phyloP scores from a whole-genome alignment of 257 asterid genomes.

The Nicotiana knightiana region DNA sequence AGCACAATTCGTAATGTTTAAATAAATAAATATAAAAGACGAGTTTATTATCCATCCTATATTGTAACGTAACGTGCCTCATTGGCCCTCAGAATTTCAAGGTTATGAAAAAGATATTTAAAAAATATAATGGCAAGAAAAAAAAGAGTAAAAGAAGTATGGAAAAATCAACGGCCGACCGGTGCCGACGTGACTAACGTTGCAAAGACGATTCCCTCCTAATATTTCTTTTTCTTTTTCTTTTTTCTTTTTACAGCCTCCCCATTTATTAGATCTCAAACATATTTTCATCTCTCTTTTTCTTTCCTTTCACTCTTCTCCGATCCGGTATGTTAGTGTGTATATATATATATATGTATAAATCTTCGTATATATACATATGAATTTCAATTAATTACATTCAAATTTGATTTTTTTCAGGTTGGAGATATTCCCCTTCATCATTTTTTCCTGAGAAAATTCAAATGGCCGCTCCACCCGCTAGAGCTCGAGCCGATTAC shows the following conservation, averaged over 20 bases:
- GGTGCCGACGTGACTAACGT: slow-evolving; percentile 25
- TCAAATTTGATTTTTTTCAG: slow-evolving; percentile 9
- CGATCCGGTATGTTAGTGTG: slow-evolving; percentile 42
- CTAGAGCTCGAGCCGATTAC: slow-evolving; percentile 74
- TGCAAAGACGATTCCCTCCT: slow-evolving; percentile 38
- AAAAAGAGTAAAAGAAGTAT: background rate
- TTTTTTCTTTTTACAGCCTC: slow-evolving; percentile 27
- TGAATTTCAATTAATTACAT: slow-evolving; percentile 1
- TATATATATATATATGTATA: background rate
- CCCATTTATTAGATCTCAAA: slow-evolving; percentile 39
- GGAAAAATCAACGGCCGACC: slow-evolving; percentile 31
- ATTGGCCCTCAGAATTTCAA: background rate
- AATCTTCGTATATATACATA: slow-evolving; percentile 7
- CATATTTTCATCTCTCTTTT: background rate
- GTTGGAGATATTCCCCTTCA: slow-evolving; percentile 3
- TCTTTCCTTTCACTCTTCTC: slow-evolving; percentile 17
- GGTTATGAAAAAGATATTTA: no score
- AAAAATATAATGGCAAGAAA: background rate
- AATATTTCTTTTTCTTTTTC: background rate
- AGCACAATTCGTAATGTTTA: no score
- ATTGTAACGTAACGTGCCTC: background rate
- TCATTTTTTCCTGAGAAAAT: slow-evolving; percentile 14
- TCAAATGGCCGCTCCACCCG: slow-evolving; percentile 68
- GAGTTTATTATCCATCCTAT: no score
- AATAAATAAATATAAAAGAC: no score